Percentiles rank a stretch among this genome's conserved stretches.
These are phyloP conservation scores for Hypsizygus marmoreus DNA, from an alignment of 768 basidiomycete genomes.

Conservation along the genomic window DNA sequence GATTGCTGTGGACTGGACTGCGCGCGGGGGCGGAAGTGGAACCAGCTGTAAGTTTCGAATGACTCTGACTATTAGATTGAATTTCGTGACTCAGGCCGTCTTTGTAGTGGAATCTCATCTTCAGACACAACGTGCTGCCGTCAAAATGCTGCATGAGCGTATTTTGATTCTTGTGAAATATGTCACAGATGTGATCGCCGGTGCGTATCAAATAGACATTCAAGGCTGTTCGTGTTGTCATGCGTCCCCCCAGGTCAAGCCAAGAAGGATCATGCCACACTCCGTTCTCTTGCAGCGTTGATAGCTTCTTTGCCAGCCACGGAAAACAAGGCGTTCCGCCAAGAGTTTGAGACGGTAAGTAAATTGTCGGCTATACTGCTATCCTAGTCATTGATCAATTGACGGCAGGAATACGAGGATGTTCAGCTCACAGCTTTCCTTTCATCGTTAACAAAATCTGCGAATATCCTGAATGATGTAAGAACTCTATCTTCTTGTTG, in stretches of 20 bases:
- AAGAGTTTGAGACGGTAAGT: slow-evolving; percentile 84
- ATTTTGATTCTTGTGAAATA: slow-evolving; percentile 87
- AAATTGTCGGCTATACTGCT: not conserved
- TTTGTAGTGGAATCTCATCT: slow-evolving; percentile 84
- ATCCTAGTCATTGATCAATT: not conserved
- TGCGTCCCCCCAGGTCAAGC: slow-evolving; percentile 55
- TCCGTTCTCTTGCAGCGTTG: slow-evolving; percentile 84
- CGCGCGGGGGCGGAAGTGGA: slow-evolving; percentile 80
- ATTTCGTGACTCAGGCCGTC: slow-evolving; percentile 2
- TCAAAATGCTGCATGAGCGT: slow-evolving; percentile 95
- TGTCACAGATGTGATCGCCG: slow-evolving; percentile 72
- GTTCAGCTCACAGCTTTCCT: slow-evolving; percentile 91
- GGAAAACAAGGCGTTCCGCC: slow-evolving; percentile 77
- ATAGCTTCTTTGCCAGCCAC: slow-evolving; percentile 88
- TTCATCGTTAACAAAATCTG: slow-evolving; percentile 84
- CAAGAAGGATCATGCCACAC: slow-evolving; percentile 73
- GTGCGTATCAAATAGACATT: slow-evolving; percentile 39
- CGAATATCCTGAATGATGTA: slow-evolving; percentile 88
- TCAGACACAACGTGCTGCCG: slow-evolving; percentile 89
- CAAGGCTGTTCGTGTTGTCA: not conserved
- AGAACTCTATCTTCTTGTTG: slow-evolving; percentile 28
- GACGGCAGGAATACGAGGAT: slow-evolving; percentile 86
- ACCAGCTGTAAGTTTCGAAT: slow-evolving; percentile 64
- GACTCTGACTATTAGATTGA: slow-evolving; percentile 1
- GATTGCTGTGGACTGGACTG: slow-evolving; percentile 96